Percentiles rank a stretch among this genome's conserved stretches.
Conservation (phyloP, 306 rosid genomes). For the Pueraria montana region DNA sequence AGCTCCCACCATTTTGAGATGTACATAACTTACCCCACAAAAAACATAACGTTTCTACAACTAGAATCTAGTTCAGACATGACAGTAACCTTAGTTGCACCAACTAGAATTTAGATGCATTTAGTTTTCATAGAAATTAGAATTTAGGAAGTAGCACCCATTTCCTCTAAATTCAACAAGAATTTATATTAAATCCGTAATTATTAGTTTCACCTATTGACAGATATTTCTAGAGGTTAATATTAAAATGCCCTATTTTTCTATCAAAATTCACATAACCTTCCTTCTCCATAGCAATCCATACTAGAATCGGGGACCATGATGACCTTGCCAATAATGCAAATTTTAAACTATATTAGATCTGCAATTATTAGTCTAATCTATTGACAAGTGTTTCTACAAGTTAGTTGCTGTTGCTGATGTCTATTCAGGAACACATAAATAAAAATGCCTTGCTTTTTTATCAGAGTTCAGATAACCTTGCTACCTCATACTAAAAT, state of each 20-base stretch:
- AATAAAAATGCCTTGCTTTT: not conserved
- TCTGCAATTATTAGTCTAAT: too few species aligned
- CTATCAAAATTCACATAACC: not conserved
- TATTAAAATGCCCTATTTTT: not conserved
- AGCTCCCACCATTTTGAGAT: slow-evolving; percentile 18
- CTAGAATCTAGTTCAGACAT: not conserved
- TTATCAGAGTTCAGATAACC: not conserved
- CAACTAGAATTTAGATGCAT: not conserved
- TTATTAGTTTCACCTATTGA: not conserved
- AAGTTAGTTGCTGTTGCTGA: too few species aligned
- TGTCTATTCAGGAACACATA: not conserved
- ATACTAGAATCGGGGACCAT: not conserved
- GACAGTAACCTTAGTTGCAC: slow-evolving; percentile 19
- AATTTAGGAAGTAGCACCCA: not conserved
- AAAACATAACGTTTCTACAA: not conserved
- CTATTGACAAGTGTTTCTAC: too few species aligned
- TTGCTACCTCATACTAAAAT: slow-evolving; percentile 27
- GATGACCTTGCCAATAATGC: not conserved
- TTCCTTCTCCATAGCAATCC: not conserved
- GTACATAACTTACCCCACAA: not conserved
- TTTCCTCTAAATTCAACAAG: not conserved
- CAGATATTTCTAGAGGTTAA: slow-evolving; percentile 2
- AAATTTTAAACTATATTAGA: too few species aligned
- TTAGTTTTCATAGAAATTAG: not conserved
- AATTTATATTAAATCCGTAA: not conserved